Conservation (phyloP, 257 asterid genomes). For the Datura wrightii region DNA sequence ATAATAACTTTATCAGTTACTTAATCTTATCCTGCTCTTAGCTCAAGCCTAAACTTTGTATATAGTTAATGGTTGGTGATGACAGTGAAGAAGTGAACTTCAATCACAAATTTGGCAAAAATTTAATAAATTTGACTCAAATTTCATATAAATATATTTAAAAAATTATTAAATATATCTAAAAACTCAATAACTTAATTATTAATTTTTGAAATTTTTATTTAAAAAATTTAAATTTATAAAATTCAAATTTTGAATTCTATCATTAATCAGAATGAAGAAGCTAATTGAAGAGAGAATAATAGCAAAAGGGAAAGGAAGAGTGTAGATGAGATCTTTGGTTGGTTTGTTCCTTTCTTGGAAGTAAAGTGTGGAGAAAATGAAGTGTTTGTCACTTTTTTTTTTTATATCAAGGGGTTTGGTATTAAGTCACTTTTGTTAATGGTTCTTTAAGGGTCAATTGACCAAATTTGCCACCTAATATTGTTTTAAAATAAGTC, state of each 20-base stretch:
- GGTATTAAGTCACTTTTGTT: conserved; percentile 23
- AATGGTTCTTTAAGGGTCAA: not conserved
- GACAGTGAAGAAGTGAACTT: not conserved
- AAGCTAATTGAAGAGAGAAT: conserved; percentile 14
- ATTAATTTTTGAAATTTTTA: rapidly evolving
- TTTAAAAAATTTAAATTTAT: rapidly evolving
- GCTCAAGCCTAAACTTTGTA: not conserved
- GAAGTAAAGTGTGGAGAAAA: conserved; percentile 49
- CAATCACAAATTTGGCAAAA: too few relatives aligned
- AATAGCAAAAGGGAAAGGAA: conserved; percentile 29
- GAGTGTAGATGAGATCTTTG: conserved; percentile 53
- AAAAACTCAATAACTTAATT: not conserved
- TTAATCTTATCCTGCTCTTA: not conserved
- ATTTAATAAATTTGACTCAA: not conserved
- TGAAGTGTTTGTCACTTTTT: conserved; percentile 37
- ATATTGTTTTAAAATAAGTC: not conserved
- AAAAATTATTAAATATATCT: not conserved
- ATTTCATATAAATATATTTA: rapidly evolving
- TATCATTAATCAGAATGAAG: rapidly evolving
- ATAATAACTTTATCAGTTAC: too few relatives aligned
- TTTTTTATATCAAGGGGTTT: not conserved
- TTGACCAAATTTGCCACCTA: conserved; percentile 23
- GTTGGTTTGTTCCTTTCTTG: conserved; percentile 57
- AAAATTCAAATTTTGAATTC: not conserved
- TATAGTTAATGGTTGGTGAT: not conserved